Conservation (phyloP, 768 basidiomycete genomes). For the Mycena chlorophos region DNA sequence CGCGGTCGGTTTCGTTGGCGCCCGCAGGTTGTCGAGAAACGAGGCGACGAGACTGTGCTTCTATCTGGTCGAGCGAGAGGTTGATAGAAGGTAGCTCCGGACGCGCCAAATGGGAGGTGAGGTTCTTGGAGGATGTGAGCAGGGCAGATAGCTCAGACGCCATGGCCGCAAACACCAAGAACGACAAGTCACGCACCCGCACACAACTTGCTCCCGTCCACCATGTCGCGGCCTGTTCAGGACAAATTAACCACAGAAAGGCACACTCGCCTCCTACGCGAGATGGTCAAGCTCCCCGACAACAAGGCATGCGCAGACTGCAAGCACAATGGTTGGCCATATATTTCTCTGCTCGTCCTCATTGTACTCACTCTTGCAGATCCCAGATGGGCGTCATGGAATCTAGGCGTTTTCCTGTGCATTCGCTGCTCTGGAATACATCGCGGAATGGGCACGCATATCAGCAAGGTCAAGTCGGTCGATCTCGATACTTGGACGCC, state of each 20-base stretch:
- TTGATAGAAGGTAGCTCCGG: conserved; percentile 87
- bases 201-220: conserved; percentile 14
- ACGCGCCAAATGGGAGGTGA: conserved; percentile 74
- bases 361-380: conserved; percentile 47
- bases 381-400: conserved; percentile 98
- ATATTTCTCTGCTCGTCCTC: conserved; percentile 28
- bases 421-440: conserved; percentile 98
- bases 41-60: conserved; percentile 85
- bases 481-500: conserved; percentile 98
- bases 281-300: conserved; percentile 83
- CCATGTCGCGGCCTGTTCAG: conserved; percentile 48
- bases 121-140: conserved; percentile 65
- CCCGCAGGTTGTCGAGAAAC: conserved; percentile 68
- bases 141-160: conserved; percentile 67
- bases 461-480: conserved; percentile 94
- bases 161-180: conserved; percentile 23
- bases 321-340: conserved; percentile 91
- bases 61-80: conserved; percentile 92
- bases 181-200: conserved; percentile 3
- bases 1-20: conserved; percentile 68
- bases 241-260: conserved; percentile 87
- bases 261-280: conserved; percentile 76
- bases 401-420: conserved; percentile 91
- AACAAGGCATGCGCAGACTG: conserved; percentile 97
- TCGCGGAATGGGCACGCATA: conserved; percentile 97